Evolutionary conservation across 768 basidiomycete genomes (phyloP), one percentile per base, ranked within the genome.

Genomic region (Boletellus ananas): DNA sequence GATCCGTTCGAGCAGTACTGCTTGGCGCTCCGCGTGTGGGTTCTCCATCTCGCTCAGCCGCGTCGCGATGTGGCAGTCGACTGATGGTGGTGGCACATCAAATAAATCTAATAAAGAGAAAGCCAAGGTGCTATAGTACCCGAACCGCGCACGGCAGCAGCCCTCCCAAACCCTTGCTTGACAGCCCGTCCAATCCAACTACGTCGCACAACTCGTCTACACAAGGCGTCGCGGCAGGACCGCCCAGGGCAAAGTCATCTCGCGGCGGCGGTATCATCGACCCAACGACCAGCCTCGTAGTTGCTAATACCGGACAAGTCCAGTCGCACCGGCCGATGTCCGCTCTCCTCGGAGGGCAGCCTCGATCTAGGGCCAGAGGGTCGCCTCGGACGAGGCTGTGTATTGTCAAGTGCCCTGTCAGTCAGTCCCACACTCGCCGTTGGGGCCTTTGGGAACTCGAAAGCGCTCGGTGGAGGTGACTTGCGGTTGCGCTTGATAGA

Each of bases 11-110:
- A 96, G 77, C 17, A 95, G 79, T 40, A 94, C 84, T 29, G 90
- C 91, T 65, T 97, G 94, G 37, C 89, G 79, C 69, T 94, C 92
- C 44, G 90, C 90, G 59, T 97, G 93, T 18, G 94, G 94, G 67
- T 95, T 95, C 70, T 96, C 92, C 94, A 96, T 95, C 47, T 46
- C 43, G 50, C 46, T 46, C 43, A 49, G 45, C 21, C 25, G 43
- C 16, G 49, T 53, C 49, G 38, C 48, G 52, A 45, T 18, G 29
- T 4, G 29, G 29, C 29, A 29, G 29, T 11, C 29, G 10, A 29
- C 29, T 29, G 6, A 8, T 29, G 4, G 8, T 29, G 10, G 10
- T 5, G 29, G 4, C 29, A 29, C 29, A 11, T 23, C 23, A 23
- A 23, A 23, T 23, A 23, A 23, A 23, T 23, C 23, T 23, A 23